phyloP scores from a whole-genome alignment of 345 rosid genomes.

The Bruguiera parviflora region DNA sequence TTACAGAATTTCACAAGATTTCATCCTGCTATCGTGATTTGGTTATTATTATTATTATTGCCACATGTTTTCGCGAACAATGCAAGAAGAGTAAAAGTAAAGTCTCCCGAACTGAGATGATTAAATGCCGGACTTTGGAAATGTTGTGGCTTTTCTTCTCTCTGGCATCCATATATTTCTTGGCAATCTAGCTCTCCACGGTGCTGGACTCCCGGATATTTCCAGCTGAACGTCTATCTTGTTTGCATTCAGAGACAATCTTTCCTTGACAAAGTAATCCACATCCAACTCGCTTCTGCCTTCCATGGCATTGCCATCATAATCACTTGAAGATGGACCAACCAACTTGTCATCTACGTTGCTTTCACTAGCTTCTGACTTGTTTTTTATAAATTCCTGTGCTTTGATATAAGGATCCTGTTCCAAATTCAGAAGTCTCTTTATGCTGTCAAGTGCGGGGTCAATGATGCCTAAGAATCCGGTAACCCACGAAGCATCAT shows the following conservation, averaged over 20 bases:
- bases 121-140: conserved; percentile 13
- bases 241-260: conserved; percentile 54
- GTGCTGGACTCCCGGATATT: conserved; percentile 19
- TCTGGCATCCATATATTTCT: conserved; percentile 46
- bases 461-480: conserved; percentile 84
- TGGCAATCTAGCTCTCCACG: conserved; percentile 24
- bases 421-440: conserved; percentile 72
- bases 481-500: conserved; percentile 86
- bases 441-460: conserved; percentile 88
- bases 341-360: conserved; percentile 10
- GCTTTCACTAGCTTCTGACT: conserved; percentile 25
- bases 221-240: conserved; percentile 51
- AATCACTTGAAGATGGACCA: conserved; percentile 17
- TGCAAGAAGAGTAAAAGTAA: too few species aligned
- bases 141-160: conserved; percentile 11
- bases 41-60: too few species aligned
- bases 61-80: too few species aligned
- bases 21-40: too few species aligned
- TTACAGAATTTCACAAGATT: too few species aligned
- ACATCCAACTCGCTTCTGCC: conserved; percentile 47
- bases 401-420: conserved; percentile 36
- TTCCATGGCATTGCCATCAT: conserved; percentile 33
- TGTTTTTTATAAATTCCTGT: conserved; percentile 27
- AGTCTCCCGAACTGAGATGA: neutral
- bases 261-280: conserved; percentile 51